Conservation (phyloP, 139 green algal species). For the Spirogloea muscicola region DNA sequence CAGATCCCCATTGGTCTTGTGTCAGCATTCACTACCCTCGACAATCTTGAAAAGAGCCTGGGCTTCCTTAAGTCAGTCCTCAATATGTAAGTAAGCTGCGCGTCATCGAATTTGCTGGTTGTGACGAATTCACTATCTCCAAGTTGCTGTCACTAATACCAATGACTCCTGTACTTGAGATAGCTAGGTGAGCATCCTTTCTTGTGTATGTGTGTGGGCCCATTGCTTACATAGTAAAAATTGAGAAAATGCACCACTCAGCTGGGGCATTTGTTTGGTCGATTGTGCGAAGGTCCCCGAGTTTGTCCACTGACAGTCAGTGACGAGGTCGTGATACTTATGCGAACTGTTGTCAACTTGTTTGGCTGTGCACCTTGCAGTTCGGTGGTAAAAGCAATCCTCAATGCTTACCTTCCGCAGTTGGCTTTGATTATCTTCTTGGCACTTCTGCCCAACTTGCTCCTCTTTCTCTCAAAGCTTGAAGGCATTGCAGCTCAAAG, state of each 20-base stretch:
- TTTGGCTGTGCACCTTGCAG: background rate
- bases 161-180: background rate
- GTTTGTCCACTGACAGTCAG: background rate
- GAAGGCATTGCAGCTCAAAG: conserved; percentile 17
- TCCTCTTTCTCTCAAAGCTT: conserved; percentile 27
- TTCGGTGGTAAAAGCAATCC: conserved; percentile 13
- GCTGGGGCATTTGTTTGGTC: no score
- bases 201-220: background rate
- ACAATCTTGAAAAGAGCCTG: conserved; percentile 48
- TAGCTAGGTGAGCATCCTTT: background rate
- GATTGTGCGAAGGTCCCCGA: no score
- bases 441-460: conserved; percentile 28
- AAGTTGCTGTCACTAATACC: background rate
- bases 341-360: background rate
- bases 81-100: conserved; percentile 20
- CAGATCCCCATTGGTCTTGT: conserved; percentile 46
- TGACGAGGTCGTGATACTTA: background rate
- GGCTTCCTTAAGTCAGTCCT: conserved; percentile 38
- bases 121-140: background rate
- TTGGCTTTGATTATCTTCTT: conserved; percentile 46
- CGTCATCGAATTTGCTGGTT: background rate
- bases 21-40: conserved; percentile 37
- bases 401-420: conserved; percentile 43
- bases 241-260: no score
- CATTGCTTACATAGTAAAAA: no score